These are phyloP conservation scores for Boechera divaricarpa DNA, from an alignment of 345 rosid genomes.

Conservation along the genomic window DNA sequence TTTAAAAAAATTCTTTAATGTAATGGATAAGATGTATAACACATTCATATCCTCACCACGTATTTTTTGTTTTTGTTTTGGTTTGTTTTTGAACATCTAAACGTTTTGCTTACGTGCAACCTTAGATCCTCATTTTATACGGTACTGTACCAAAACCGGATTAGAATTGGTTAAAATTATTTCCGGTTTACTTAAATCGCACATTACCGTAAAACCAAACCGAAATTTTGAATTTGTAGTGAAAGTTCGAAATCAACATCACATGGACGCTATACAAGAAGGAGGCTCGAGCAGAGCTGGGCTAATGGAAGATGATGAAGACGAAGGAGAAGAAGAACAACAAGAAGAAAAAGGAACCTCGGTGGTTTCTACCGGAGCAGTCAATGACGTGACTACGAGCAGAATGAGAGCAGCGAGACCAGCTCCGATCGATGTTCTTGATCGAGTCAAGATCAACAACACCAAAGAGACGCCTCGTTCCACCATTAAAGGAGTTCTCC, in stretches of 20 bases:
- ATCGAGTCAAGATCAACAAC: constrained; percentile 56
- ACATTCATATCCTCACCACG: neutral
- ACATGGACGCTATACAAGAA: constrained; percentile 58
- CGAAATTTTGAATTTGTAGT: constrained; percentile 1
- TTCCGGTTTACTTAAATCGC: neutral
- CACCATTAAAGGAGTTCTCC: constrained; percentile 60
- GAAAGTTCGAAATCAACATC: constrained; percentile 31
- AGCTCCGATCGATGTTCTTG: constrained; percentile 57
- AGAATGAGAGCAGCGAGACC: constrained; percentile 43
- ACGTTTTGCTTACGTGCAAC: neutral
- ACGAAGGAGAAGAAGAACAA: constrained; percentile 29
- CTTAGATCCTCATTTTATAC: neutral
- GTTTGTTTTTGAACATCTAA: neutral
- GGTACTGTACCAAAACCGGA: constrained; percentile 6
- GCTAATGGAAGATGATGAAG: constrained; percentile 42
- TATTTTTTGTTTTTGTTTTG: neutral
- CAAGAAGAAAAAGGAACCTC: constrained; percentile 4
- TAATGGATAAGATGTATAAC: neutral
- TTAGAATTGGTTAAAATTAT: neutral
- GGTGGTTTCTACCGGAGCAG: neutral
- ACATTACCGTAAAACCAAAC: constrained; percentile 13
- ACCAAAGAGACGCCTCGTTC: constrained; percentile 69
- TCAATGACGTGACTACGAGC: neutral
- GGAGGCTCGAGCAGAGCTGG: constrained; percentile 51
- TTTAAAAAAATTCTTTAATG: neutral